phyloP scores from a whole-genome alignment of 495 filamentous ascomycete genomes.

The Thermochaetoides thermophila region DNA sequence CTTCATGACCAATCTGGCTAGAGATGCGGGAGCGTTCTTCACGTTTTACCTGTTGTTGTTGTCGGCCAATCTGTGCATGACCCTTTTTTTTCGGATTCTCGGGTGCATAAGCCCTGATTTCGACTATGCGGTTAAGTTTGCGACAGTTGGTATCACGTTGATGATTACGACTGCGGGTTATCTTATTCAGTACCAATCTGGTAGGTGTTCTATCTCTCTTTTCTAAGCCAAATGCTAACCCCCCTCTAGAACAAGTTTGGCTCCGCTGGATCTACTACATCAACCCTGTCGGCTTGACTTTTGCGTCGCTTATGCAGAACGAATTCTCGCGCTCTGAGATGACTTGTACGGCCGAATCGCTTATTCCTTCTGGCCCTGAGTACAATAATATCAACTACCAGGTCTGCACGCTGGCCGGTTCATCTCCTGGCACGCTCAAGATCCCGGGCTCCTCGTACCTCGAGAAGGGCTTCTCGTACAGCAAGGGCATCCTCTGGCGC shows the following conservation, averaged over 20 bases:
- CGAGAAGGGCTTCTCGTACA: slow-evolving; percentile 46
- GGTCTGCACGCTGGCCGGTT: slow-evolving; percentile 59
- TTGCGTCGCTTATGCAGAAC: slow-evolving; percentile 67
- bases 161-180: slow-evolving; percentile 71
- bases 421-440: slow-evolving; percentile 41
- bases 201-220: slow-evolving; percentile 1
- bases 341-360: slow-evolving; percentile 44
- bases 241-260: slow-evolving; percentile 45
- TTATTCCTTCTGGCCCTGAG: slow-evolving; percentile 48
- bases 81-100: slow-evolving; percentile 63
- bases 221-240: neutral
- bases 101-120: slow-evolving; percentile 71
- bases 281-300: slow-evolving; percentile 61
- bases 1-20: slow-evolving; percentile 57
- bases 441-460: slow-evolving; percentile 51
- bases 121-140: slow-evolving; percentile 73
- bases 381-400: slow-evolving; percentile 55
- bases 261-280: slow-evolving; percentile 71
- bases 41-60: slow-evolving; percentile 60
- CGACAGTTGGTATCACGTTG: slow-evolving; percentile 57
- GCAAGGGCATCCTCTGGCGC: slow-evolving; percentile 48
- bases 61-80: slow-evolving; percentile 60
- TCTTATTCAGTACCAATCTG: slow-evolving; percentile 48
- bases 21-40: slow-evolving; percentile 61
- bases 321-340: slow-evolving; percentile 54